Percentiles rank a stretch among this genome's conserved stretches.
phyloP scores from a whole-genome alignment of 2,329 filamentous ascomycete genomes.

The Pseudogymnoascus sp. region DNA sequence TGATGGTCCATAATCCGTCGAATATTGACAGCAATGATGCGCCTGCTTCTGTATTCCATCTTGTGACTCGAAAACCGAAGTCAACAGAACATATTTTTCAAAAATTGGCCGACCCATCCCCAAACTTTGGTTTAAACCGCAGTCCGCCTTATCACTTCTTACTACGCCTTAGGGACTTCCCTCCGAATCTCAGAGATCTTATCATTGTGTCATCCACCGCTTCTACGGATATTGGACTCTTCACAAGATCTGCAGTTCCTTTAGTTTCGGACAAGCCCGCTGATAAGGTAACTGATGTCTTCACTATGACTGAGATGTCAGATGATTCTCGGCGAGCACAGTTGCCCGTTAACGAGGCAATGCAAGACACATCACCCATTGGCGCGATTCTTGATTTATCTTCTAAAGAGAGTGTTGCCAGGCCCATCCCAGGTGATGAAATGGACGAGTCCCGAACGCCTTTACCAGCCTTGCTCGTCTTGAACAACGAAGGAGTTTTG shows the following conservation, averaged over 20 bases:
- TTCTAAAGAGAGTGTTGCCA: constrained; percentile 65
- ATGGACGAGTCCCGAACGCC: constrained; percentile 72
- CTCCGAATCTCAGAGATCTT: constrained; percentile 70
- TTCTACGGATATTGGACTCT: constrained; percentile 67
- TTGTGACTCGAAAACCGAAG: constrained; percentile 60
- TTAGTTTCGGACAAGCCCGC: constrained; percentile 53
- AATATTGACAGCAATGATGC: constrained; percentile 43
- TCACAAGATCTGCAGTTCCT: constrained; percentile 64
- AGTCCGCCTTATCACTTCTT: constrained; percentile 69
- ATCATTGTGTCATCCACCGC: constrained; percentile 76
- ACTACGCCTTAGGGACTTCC: constrained; percentile 68
- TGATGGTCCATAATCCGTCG: constrained; percentile 67
- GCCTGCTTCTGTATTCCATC: constrained; percentile 64
- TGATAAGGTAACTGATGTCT: constrained; percentile 55
- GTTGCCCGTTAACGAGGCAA: constrained; percentile 60
- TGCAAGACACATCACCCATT: constrained; percentile 67
- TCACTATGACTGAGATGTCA: constrained; percentile 62
- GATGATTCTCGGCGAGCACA: constrained; percentile 69
- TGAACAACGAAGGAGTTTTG: constrained; percentile 84
- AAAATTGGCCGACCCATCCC: constrained; percentile 65
- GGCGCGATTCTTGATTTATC: constrained; percentile 81
- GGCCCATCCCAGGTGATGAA: constrained; percentile 70
- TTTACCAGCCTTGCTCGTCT: constrained; percentile 71
- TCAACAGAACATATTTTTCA: constrained; percentile 59
- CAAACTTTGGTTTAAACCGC: constrained; percentile 58